Evolutionary conservation across 1,284 basidiomycete genomes (phyloP).

Genomic region (Cutaneotrichosporon cyanovorans): DNA sequence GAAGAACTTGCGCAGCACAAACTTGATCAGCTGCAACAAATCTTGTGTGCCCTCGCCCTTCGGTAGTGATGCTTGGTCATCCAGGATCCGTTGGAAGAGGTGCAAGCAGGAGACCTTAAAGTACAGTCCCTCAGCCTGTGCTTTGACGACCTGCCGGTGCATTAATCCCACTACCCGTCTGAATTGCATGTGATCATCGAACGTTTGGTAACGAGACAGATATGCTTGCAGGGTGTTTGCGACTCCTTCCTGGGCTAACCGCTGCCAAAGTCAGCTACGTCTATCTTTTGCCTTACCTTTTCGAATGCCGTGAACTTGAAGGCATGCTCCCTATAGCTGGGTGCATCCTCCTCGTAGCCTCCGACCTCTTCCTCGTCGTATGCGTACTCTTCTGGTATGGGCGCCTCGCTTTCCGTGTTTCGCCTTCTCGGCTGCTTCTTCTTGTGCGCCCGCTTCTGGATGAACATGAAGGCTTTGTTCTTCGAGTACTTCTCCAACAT

Average conservation of each 20-base stretch:
- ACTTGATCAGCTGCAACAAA: slow-evolving; percentile 71
- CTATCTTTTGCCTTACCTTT: slow-evolving; percentile 52
- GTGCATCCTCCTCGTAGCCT: slow-evolving; percentile 55
- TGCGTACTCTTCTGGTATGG: slow-evolving; percentile 34
- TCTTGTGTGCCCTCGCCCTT: slow-evolving; percentile 72
- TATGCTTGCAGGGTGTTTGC: slow-evolving; percentile 73
- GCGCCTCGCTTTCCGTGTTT: slow-evolving; percentile 18
- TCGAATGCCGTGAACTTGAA: slow-evolving; percentile 87
- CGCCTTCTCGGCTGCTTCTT: slow-evolving; percentile 50
- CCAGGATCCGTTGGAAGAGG: slow-evolving; percentile 73
- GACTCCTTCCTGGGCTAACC: slow-evolving; percentile 76
- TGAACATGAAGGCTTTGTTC: slow-evolving; percentile 62
- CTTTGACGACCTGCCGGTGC: slow-evolving; percentile 78
- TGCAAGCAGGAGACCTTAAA: slow-evolving; percentile 82
- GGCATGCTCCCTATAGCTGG: slow-evolving; percentile 67
- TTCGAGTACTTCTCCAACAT: slow-evolving; percentile 84
- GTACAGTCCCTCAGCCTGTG: slow-evolving; percentile 82
- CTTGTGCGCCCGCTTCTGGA: slow-evolving; percentile 60
- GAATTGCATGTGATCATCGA: slow-evolving; percentile 69
- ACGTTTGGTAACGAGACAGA: slow-evolving; percentile 70
- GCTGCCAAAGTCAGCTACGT: slow-evolving; percentile 46
- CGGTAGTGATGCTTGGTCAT: slow-evolving; percentile 66
- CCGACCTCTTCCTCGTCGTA: slow-evolving; percentile 48
- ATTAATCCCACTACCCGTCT: slow-evolving; percentile 76
- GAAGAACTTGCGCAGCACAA: slow-evolving; percentile 82